Base-by-base conservation (phyloP, 345 rosid species). In the Murraya koenigii region DNA sequence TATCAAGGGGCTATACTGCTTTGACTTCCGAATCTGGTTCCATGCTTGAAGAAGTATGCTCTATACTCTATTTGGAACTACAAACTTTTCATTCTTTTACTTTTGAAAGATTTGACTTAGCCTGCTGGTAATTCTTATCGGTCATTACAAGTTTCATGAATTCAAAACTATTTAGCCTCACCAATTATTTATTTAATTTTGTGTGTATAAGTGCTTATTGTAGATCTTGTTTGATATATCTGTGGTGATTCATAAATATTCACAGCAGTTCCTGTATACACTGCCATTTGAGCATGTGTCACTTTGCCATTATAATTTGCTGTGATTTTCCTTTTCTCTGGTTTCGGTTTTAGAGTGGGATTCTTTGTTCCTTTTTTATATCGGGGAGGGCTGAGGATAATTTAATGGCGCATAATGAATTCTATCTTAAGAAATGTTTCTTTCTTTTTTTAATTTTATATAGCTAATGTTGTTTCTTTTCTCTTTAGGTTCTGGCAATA, bases 11-110 rank as follows among this genome's bases (percentile, higher is more conserved):
- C 74, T 93, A 91, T 82, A 90, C 98, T 79, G 97, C 96, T 82
- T 89, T 94, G 87, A 94, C 98, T 81, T 86, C 97, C 55, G 98
- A 94, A 85, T 85, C 97, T 81, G 97, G 97, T 80, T 91, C 94
- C 80, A 93, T 94, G 98, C 97, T 94, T 69, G 94, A 94, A 82
- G 98, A 94, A 97, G 98, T 94, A 86, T 74, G 71, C 28, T 66
- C 33, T 64, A 25, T 56, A 75, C 59, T 60, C 41, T 63, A 60
- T 61, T 68, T 47, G 56, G 41, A 33, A 64, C 39, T 39, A 74
- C 22, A 74, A 41, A 65, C 32, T 28, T 44, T 62, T 19, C 19
- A 0, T 69, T 41, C 41, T 30, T 39, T 20, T 36, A 23, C 49
- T 17, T 62, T 56, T 38, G 47, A 76, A 67, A 56, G 65, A 20